Evolutionary conservation across 1,284 basidiomycete species (phyloP), one percentile per base, ranked within the genome.

Genomic region (Rhodotorula sp.): DNA sequence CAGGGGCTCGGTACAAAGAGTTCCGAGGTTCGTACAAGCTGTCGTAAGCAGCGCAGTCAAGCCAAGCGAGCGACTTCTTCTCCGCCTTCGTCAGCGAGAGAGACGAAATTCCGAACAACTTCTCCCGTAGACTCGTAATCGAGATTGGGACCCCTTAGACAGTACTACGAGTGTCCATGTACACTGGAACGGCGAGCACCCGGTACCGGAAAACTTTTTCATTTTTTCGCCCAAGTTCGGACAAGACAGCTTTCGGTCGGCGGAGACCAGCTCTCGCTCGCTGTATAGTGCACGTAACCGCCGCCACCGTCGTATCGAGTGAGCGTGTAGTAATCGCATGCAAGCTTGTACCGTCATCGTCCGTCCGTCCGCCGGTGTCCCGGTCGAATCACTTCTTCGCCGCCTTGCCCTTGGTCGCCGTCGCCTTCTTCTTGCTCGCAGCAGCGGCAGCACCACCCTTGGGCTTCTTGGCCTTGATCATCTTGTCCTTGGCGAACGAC

Each of bases 401-500:
- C 31, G 48, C 48, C 47, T 67, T 65, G 49, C 48, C 59, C 68
- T 67, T 64, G 34, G 60, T 3, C 20, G 39, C 26, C 31, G 59
- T 47, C 49, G 39, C 58, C 47, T 34, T 54, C 60, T 65, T 68
- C 31, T 54, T 31, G 46, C 21, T 48, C 8, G 60, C 58, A 12
- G 60, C 58, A 12, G 39, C 43, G 5, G 58, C 64, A 0, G 43
- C 62, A 23, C 15, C 21, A 14, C 65, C 66, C 62, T 69, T 69
- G 3, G 59, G 31, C 47, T 56, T 57, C 64, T 72, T 73, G 18
- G 29, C 62, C 71, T 80, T 80, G 71, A 80, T 73, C 21, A 80
- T 64, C 69, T 79, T 79, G 72, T 80, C 76, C 62, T 76, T 76
- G 60, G 78, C 80, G 31, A 85, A 77, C 12, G 39, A 43, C 10